Base-by-base conservation (phyloP, 2,329 filamentous ascomycete genomes). In the Ophiostoma tasmaniense region DNA sequence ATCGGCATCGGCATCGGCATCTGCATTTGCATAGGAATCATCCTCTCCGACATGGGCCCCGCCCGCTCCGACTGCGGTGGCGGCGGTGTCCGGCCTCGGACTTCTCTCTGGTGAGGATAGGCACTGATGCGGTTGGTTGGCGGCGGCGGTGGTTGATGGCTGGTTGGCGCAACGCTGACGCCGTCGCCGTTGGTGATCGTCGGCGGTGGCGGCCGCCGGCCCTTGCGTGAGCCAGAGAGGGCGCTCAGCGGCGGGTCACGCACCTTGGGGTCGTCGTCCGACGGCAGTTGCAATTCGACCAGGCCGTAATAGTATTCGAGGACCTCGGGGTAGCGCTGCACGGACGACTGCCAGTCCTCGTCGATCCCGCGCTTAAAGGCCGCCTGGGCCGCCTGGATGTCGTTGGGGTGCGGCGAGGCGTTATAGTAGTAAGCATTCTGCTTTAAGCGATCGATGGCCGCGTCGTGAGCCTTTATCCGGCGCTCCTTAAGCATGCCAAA, bases 241-340 rank as follows among this genome's bases (percentile, higher is more conserved):
- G 83, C 83, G 73, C 83, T 85, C 71, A 89, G 77, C 3, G 86
- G 86, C 39, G 87, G 87, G 69, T 88, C 83, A 73, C 84, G 85
- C 45, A 89, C 85, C 20, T 80, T 79, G 1, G 82, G 78, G 55
- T 89, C 87, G 68, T 87, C 81, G 69, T 92, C 88, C 55, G 79
- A 79, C 0, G 90, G 90, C 4, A 91, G 78, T 28, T 81, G 84
- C 70, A 92, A 76, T 68, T 88, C 85, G 45, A 93, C 88, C 50
- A 93, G 80, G 70, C 86, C 83, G 78, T 89, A 93, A 76, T 90
- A 93, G 78, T 93, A 92, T 77, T 92, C 89, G 68, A 94, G 81
- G n/a, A 93, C 88, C 76, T 93, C 89, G 4, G 90, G 91, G 74
- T 93, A 94, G 68, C 88, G 84, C 74, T 91, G 85, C 52, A 93